A percentile compares a stretch with the other conserved stretches of the same genome.
These are phyloP conservation scores for Cucurbita maxima DNA, from an alignment of 306 rosid genomes.

Conservation along the genomic window DNA sequence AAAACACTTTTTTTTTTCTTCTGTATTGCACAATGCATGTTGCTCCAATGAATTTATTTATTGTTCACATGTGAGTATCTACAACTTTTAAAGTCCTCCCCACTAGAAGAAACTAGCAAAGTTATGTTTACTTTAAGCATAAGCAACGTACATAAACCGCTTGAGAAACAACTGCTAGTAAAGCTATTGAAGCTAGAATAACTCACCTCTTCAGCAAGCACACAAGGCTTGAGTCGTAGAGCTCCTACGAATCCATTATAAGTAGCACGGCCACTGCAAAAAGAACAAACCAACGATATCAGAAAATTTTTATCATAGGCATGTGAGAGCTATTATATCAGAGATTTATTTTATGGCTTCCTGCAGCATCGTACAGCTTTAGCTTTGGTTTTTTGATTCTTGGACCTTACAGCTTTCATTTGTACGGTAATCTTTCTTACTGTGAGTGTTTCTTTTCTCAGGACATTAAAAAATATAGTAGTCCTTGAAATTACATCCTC, in stretches of 20 bases:
- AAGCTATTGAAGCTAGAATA: not conserved
- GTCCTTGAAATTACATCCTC: not conserved
- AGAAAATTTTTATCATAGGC: not conserved
- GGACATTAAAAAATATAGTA: not conserved
- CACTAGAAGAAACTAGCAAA: not conserved
- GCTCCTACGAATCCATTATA: slow-evolving; percentile 58
- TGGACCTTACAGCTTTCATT: not conserved
- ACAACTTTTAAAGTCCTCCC: not conserved
- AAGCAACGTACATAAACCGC: not conserved
- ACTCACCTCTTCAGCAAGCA: slow-evolving; percentile 63
- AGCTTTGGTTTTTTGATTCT: not conserved
- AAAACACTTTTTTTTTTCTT: not conserved
- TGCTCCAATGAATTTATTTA: not conserved
- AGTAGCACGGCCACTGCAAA: slow-evolving; percentile 63
- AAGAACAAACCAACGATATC: slow-evolving; percentile 6
- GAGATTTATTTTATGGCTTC: not conserved
- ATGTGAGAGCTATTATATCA: not conserved
- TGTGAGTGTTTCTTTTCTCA: not conserved
- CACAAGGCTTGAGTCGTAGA: slow-evolving; percentile 52
- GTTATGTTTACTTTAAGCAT: not conserved
- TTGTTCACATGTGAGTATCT: not conserved
- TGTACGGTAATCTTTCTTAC: not conserved
- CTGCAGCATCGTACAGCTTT: not conserved
- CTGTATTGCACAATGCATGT: not conserved
- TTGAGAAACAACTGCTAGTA: not conserved